These are phyloP conservation scores for Chaetoceros tenuissimus DNA, from an alignment of 108 stramenopile genomes.

Conservation along the genomic window DNA sequence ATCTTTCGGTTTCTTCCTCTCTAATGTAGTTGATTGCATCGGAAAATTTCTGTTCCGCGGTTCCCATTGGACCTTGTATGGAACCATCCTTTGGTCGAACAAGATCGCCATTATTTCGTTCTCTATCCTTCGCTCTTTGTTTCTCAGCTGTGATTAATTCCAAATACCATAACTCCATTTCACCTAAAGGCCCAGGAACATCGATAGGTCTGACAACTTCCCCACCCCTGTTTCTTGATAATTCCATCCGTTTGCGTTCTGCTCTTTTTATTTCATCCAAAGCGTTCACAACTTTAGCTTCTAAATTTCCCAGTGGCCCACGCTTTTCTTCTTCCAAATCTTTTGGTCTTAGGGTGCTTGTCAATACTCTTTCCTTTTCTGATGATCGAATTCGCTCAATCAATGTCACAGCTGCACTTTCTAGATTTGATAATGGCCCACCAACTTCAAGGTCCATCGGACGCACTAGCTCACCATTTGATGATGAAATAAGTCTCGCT, in stretches of 20 bases:
- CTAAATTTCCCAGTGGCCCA: slow-evolving; percentile 67
- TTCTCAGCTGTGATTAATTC: slow-evolving; percentile 56
- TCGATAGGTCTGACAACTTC: slow-evolving; percentile 66
- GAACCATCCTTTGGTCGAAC: slow-evolving; percentile 68
- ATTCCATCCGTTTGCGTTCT: slow-evolving; percentile 50
- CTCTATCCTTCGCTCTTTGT: slow-evolving; percentile 39
- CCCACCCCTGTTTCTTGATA: slow-evolving; percentile 43
- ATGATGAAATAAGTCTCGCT: slow-evolving; percentile 54
- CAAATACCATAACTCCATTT: slow-evolving; percentile 52
- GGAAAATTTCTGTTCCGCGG: slow-evolving; percentile 49
- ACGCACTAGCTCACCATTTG: slow-evolving; percentile 59
- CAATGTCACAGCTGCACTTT: slow-evolving; percentile 51
- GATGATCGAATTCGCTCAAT: slow-evolving; percentile 41
- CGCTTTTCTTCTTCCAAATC: slow-evolving; percentile 54
- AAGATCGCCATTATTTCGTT: slow-evolving; percentile 25
- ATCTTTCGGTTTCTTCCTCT: slow-evolving; percentile 62
- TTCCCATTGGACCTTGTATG: slow-evolving; percentile 50
- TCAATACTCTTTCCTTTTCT: slow-evolving; percentile 48
- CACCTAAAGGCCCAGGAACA: slow-evolving; percentile 74
- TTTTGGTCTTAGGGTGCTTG: slow-evolving; percentile 51
- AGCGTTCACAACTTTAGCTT: slow-evolving; percentile 40
- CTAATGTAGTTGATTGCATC: slow-evolving; percentile 43
- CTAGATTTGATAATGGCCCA: slow-evolving; percentile 65
- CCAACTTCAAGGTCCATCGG: slow-evolving; percentile 29
- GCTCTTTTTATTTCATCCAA: slow-evolving; percentile 48